A percentile compares a stretch with the other conserved stretches of the same genome.
Evolutionary conservation across 2,329 filamentous ascomycete species (phyloP).

Genomic region (Fusarium sp.): DNA sequence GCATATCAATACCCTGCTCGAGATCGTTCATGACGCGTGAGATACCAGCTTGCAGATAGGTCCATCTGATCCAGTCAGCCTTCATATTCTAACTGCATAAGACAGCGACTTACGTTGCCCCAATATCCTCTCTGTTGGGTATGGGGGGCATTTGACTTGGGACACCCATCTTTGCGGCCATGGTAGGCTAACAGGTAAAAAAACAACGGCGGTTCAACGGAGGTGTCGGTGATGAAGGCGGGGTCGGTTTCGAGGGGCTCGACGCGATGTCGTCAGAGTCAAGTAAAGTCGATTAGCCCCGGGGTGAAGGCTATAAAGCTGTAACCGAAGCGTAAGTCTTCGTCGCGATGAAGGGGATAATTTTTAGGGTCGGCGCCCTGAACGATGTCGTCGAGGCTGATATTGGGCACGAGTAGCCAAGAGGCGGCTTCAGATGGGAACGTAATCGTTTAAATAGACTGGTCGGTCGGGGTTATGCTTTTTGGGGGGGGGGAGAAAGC

Average conservation of each 20-base stretch:
- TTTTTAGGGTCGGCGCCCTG: background rate
- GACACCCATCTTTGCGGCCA: constrained; percentile 54
- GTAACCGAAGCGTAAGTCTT: constrained; percentile 1
- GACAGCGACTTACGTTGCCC: constrained; percentile 58
- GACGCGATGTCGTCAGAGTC: constrained; percentile 42
- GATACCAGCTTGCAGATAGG: constrained; percentile 88
- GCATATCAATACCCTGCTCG: constrained; percentile 92
- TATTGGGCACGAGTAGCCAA: constrained; percentile 10
- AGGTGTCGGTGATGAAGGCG: constrained; percentile 40
- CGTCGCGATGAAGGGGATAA: background rate
- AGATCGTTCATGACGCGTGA: constrained; percentile 94
- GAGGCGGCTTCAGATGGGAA: constrained; percentile 13
- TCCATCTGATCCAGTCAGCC: constrained; percentile 73
- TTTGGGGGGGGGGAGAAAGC: background rate
- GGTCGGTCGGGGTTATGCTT: background rate
- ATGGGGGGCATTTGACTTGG: constrained; percentile 65
- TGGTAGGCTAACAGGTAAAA: constrained; percentile 41
- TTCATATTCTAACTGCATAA: background rate
- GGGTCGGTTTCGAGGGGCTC: constrained; percentile 46
- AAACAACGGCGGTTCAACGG: constrained; percentile 33
- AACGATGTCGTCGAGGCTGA: constrained; percentile 16
- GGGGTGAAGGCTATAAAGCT: background rate
- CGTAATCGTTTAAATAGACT: background rate
- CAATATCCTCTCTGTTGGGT: constrained; percentile 72
- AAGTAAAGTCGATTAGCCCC: constrained; percentile 5